Conservation (phyloP, 176 grass and related monocot species). For the Carex kokanica region DNA sequence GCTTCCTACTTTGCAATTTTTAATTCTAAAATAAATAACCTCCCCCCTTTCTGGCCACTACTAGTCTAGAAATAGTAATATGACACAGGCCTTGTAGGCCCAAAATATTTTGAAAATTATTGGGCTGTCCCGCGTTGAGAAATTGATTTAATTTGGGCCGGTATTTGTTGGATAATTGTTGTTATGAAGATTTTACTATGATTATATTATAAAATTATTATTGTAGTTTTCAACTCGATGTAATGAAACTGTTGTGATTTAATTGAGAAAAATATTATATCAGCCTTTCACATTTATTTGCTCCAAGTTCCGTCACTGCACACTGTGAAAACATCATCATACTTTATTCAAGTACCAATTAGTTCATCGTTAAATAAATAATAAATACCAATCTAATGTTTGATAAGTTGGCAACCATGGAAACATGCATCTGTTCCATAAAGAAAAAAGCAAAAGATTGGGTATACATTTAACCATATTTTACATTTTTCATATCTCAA, state of each 20-base stretch:
- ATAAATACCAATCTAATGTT: background rate
- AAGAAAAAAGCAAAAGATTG: background rate
- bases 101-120: background rate
- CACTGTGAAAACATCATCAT: background rate
- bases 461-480: background rate
- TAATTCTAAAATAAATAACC: background rate
- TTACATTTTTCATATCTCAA: background rate
- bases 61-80: background rate
- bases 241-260: no score
- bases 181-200: no score
- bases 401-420: background rate
- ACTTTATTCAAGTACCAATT: background rate
- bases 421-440: background rate
- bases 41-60: background rate
- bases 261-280: no score
- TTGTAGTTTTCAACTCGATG: no score
- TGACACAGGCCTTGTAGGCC: background rate
- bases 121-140: background rate
- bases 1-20: background rate
- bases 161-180: background rate
- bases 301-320: no score
- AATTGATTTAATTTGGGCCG: background rate
- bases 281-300: no score
- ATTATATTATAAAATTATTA: no score
- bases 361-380: no score